Evolutionary conservation across 495 filamentous ascomycete genomes (phyloP).

Genomic region (Aspergillus olivimuriae): DNA sequence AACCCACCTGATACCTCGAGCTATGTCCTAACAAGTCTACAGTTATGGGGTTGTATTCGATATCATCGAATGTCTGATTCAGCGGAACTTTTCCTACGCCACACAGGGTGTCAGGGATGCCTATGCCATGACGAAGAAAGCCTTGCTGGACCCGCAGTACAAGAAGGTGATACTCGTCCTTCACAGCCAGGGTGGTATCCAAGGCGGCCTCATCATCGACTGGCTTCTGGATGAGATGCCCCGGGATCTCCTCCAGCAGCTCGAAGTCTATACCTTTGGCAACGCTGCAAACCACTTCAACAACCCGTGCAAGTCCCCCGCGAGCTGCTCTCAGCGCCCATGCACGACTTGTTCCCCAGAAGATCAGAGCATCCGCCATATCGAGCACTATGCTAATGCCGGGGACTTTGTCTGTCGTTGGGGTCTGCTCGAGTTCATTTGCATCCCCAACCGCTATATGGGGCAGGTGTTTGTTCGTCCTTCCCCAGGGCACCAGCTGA

Average conservation of each 20-base stretch:
- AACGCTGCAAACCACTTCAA: conserved; percentile 85
- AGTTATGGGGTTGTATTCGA: conserved; percentile 63
- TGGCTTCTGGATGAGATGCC: conserved; percentile 73
- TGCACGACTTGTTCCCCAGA: neutral
- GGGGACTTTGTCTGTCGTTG: conserved; percentile 70
- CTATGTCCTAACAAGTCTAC: neutral
- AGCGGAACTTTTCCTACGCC: conserved; percentile 67
- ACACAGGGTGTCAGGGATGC: conserved; percentile 59
- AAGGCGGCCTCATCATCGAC: conserved; percentile 68
- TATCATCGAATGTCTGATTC: conserved; percentile 67
- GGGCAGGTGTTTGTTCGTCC: conserved; percentile 67
- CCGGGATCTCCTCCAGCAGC: conserved; percentile 54
- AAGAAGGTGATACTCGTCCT: conserved; percentile 71
- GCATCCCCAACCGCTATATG: conserved; percentile 53
- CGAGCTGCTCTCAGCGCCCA: neutral
- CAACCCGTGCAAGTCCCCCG: conserved; percentile 50
- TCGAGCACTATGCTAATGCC: conserved; percentile 81
- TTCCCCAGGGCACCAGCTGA: conserved; percentile 65
- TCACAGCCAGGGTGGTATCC: conserved; percentile 79
- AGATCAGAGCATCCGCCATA: conserved; percentile 50
- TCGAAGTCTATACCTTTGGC: conserved; percentile 85
- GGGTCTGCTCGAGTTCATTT: conserved; percentile 63
- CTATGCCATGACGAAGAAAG: conserved; percentile 23
- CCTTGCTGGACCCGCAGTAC: conserved; percentile 37
- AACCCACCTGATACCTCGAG: neutral